Base-by-base conservation (phyloP, 2,329 filamentous ascomycete species). In the Fonsecaea erecta region DNA sequence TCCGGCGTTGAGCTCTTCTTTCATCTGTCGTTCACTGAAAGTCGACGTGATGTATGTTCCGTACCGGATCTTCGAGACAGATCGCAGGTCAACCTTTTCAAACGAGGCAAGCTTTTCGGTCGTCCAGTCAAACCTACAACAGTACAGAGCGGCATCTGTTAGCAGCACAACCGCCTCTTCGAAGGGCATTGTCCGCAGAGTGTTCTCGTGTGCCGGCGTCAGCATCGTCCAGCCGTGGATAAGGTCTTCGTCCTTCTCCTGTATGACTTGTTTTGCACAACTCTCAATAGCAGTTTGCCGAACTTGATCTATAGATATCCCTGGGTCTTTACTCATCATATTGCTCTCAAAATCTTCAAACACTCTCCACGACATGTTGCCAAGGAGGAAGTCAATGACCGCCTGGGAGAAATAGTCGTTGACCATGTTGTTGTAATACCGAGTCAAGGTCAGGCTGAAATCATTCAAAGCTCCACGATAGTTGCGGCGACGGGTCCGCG, bases 321-420 rank as follows among this genome's bases (percentile, higher is more conserved):
- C 93, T 14, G 94, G 94, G 74, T 99, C 95, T 52, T 91, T 90
- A 51, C 89, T 93, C 86, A 93, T 96, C 87, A 99, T 93, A 71
- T 93, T 90, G 16, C 90, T 88, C 74, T 97, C 93, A 68, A 99
- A 99, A 71, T 99, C 95, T 63, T 94, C 91, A 74, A 98, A 98
- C 2, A 97, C 90, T 16, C 88, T 83, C 1, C 88, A 89, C 0
- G 90, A 92, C 11, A 96, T 91, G 71, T 95, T 95, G 21, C 95
- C 95, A 0, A 98, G 85, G 3, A 97, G 85, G 74, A 95, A 98
- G 76, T 99, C 95, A 70, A 99, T 97, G 57, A 91, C 92, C 0
- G 93, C 91, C 76, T 99, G 95, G 24, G 93, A 90, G 77, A 98
- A 98, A 77, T 96, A 97, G 78, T 99, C 95, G 71, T 96, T 97